Evolutionary conservation across 495 filamentous ascomycete species (phyloP).

Genomic region (Penicillium egyptiacum): DNA sequence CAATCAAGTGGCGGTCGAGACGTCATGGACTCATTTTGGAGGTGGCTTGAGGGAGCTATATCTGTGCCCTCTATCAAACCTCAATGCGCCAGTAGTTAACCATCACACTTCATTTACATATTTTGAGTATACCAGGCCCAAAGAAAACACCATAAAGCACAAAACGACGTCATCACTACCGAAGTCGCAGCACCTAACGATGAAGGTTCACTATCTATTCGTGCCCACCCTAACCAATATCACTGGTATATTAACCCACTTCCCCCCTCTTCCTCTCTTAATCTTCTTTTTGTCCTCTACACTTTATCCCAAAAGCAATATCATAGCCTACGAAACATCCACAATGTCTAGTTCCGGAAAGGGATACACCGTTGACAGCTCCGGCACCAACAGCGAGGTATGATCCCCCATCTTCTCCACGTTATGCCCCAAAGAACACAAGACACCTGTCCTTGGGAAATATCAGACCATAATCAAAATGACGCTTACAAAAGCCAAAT

Average conservation of each 20-base stretch:
- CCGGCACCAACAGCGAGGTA: slow-evolving; percentile 52
- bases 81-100: background rate
- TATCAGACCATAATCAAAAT: background rate
- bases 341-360: slow-evolving; percentile 33
- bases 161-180: background rate
- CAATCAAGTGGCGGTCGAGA: background rate
- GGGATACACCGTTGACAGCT: slow-evolving; percentile 39
- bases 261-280: background rate
- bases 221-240: background rate
- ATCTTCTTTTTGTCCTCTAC: background rate
- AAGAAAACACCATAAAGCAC: too few species aligned
- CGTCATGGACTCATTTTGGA: background rate
- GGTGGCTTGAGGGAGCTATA: background rate
- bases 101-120: background rate
- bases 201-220: too few species aligned
- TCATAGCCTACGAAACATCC: background rate
- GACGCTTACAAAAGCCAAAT: background rate
- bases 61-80: background rate
- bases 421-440: background rate
- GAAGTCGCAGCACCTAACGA: background rate
- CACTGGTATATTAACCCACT: background rate
- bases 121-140: too few species aligned
- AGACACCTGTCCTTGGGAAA: background rate
- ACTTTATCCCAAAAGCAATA: background rate
- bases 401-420: background rate